Evolutionary conservation across 805 yeast species (phyloP).

Genomic region (Kazachstania kunashirensis): DNA sequence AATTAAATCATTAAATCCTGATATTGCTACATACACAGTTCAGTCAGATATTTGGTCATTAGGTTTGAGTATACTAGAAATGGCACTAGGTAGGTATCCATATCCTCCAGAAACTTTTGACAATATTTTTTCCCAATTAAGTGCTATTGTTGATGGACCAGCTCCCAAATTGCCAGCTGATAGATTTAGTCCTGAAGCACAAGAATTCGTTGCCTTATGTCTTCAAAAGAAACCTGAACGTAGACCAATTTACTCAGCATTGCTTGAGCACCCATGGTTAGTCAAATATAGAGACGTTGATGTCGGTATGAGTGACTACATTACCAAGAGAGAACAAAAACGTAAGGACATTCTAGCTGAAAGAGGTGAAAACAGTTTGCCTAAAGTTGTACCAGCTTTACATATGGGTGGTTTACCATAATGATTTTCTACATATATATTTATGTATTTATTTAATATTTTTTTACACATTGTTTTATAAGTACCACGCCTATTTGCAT

Average conservation of each 20-base stretch:
- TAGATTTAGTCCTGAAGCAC: constrained; percentile 64
- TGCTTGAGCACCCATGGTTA: constrained; percentile 82
- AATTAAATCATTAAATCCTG: constrained; percentile 64
- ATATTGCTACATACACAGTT: constrained; percentile 74
- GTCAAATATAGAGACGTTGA: constrained; percentile 37
- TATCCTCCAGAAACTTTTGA: constrained; percentile 90
- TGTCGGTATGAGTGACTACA: constrained; percentile 31
- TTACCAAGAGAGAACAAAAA: constrained; percentile 30
- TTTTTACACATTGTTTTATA: too few species aligned
- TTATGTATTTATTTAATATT: too few species aligned
- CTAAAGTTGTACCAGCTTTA: constrained; percentile 28
- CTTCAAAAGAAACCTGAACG: constrained; percentile 69
- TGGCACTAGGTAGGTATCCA: constrained; percentile 89
- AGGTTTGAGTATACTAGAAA: constrained; percentile 78
- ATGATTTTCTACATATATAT: too few species aligned
- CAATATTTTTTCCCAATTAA: constrained; percentile 82
- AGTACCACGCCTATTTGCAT: too few species aligned
- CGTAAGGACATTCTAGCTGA: constrained; percentile 21
- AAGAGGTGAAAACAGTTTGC: constrained; percentile 21
- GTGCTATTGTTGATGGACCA: constrained; percentile 94
- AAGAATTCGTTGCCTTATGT: constrained; percentile 67
- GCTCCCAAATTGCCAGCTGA: constrained; percentile 68
- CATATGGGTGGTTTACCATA: constrained; percentile 30
- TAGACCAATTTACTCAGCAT: constrained; percentile 71
- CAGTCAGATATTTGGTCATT: constrained; percentile 95